These are phyloP conservation scores for Alternaria triticina DNA, from an alignment of 2,329 filamentous ascomycete species.

Conservation along the genomic window DNA sequence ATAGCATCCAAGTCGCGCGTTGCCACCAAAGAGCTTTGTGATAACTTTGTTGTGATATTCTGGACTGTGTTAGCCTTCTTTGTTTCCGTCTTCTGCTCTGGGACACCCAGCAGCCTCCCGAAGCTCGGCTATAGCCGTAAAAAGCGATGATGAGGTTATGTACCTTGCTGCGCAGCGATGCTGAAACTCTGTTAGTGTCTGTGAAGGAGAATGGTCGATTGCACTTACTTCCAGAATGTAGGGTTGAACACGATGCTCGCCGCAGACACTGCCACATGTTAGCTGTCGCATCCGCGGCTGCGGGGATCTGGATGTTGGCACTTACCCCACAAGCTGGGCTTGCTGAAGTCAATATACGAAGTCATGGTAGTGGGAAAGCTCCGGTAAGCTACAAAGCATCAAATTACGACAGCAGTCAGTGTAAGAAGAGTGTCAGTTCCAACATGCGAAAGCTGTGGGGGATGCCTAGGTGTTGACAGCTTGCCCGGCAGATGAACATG, in stretches of 20 bases:
- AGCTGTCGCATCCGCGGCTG: conserved; percentile 4
- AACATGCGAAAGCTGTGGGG: conserved; percentile 15
- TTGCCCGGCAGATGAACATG: conserved; percentile 29
- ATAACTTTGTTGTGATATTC: conserved; percentile 92
- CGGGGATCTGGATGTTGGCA: conserved; percentile 10
- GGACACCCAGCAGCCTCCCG: background rate
- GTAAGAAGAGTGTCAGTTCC: background rate
- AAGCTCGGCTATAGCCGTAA: conserved; percentile 18
- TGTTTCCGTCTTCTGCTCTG: background rate
- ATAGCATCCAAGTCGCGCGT: conserved; percentile 83
- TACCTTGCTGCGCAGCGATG: conserved; percentile 83
- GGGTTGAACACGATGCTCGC: conserved; percentile 91
- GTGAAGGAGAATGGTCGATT: background rate
- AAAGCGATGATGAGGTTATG: conserved; percentile 18
- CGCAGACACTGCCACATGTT: conserved; percentile 69
- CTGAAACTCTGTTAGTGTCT: conserved; percentile 53
- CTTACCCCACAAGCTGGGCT: conserved; percentile 57
- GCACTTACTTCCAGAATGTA: conserved; percentile 93
- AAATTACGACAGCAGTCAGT: background rate
- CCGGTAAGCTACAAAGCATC: background rate
- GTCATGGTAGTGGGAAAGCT: conserved; percentile 22
- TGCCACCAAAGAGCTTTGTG: conserved; percentile 83
- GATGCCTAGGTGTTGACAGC: conserved; percentile 25
- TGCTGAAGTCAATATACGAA: conserved; percentile 51
- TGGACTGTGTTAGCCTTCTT: conserved; percentile 46